Evolutionary conservation across 2,329 filamentous ascomycete genomes (phyloP), one percentile per base, ranked within the genome.

Genomic region (Teratosphaeria gauchensis): DNA sequence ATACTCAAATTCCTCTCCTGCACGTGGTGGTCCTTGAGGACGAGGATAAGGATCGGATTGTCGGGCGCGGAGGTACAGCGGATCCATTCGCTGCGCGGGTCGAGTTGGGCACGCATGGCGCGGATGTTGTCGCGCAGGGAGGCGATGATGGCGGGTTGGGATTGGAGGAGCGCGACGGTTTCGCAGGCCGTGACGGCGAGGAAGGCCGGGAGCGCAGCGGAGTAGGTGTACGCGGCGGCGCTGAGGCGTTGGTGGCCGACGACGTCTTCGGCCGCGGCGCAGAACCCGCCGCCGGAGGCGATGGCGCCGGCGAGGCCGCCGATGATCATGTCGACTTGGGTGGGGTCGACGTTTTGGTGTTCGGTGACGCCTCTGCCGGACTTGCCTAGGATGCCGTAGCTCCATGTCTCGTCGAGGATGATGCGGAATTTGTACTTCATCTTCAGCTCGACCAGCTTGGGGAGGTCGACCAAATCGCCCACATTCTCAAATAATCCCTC

Each of bases 381-480:
- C 62, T 91, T 84, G 54, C 94, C 94, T 4, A 99, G 82, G 19
- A 97, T 89, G 61, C 92, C 95, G 72, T 97, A 99, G 0, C 92
- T 96, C 87, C 90, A 95, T 1, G 92, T 96, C 78, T 99, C 94
- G 73, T 99, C 94, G 42, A 99, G 85, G 64, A 97, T 95, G 58
- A 99, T 84, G 68, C 94, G 90, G 79, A 97, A 99, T 77, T 96
- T 99, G 82, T 97, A 96, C 73, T 88, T 89, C 66, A 92, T 85
- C 76, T 96, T 96, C 66, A 99, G 81, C 72, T 96, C 92, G 63
- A 97, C 89, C 67, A 99, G 83, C 71, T 87, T 92, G 2, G 92
- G 92, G 62, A 99, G 77, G 72, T 97, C 83, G 24, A 87, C 84
- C 67, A 87, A 84, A 72, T 96, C 92, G 56, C 94, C 94, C 24